Evolutionary conservation across 2,329 filamentous ascomycete genomes (phyloP), one percentile per base, ranked within the genome.

Genomic region (Chaetomium sp.): DNA sequence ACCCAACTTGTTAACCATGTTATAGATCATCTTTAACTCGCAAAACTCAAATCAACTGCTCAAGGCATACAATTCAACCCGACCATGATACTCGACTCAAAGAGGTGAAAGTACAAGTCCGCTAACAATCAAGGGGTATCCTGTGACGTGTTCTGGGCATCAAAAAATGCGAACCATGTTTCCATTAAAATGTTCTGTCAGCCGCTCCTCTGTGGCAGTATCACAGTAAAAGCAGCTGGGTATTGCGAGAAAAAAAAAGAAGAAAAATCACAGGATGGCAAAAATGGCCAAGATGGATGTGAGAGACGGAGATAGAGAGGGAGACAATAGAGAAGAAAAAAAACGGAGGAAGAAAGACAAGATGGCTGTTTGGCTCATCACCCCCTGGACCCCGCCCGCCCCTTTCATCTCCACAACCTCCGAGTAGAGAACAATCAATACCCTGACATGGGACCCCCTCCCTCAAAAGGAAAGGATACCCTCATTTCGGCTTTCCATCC

Each of bases 131-230:
- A 44, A 52, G 32, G 49, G 49, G 49, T 52, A 52, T 52, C 33
- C 34, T 27, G 19, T 27, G 19, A 27, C 2, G 19, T 27, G 19
- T 27, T 27, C 19, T 27, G 32, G 41, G 48, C 33, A 32, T 37
- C 11, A 27, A 10, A 37, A 49, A n/a, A 41, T 9, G 10, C 27
- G 6, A n/a, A 41, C 36, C 19, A 41, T 19, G 36, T 33, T 11
- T 49, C 36, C 36, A 53, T 53, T 53, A 49, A 52, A 42, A 53
- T 35, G 45, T 42, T 6, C 42, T 42, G 49, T 45, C 42, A 27
- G 14, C 32, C 45, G 50, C 52, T 45, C 51, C 19, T 27, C 11
- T 12, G 19, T 40, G n/a, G 42, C 2, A 10, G n/a, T 32, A 12
- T 37, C 10, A 19, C 14, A 33, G 35, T 19, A 7, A 5, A 52